Percentiles rank a stretch among this genome's conserved stretches.
Conservation (phyloP, 345 rosid genomes). For the Psidium friedrichsthalianum region DNA sequence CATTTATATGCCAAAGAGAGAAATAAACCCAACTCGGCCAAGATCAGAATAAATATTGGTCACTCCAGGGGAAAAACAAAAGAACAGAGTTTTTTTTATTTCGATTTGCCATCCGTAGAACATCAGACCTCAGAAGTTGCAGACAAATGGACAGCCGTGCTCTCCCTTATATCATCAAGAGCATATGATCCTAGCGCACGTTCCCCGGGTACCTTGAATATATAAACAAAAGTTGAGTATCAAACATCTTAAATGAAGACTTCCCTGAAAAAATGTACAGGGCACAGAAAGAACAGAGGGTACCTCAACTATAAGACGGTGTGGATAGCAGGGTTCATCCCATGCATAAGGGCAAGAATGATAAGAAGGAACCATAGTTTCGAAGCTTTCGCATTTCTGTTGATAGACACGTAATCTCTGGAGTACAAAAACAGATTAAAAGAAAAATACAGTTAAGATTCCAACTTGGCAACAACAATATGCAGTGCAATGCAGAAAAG, state of each 20-base stretch:
- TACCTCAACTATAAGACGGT: conserved; percentile 85
- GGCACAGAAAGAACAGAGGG: conserved; percentile 1
- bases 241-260: not conserved
- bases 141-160: conserved; percentile 44
- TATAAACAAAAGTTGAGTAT: not conserved
- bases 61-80: not conserved
- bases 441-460: not conserved
- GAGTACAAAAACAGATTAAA: not conserved
- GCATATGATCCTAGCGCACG: conserved; percentile 69
- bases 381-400: conserved; percentile 82
- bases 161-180: conserved; percentile 66
- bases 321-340: conserved; percentile 95
- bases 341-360: conserved; percentile 85
- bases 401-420: conserved; percentile 82
- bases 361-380: conserved; percentile 65
- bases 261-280: not conserved
- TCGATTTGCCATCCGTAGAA: not conserved
- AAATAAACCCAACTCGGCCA: not conserved
- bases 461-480: not conserved
- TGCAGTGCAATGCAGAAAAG: not conserved
- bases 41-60: not conserved
- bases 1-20: not conserved
- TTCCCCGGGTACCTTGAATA: conserved; percentile 72
- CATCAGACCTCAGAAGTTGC: conserved; percentile 63
- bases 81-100: not conserved